Base-by-base conservation (phyloP, 2,329 filamentous ascomycete species). In the Fusarium nurragi region DNA sequence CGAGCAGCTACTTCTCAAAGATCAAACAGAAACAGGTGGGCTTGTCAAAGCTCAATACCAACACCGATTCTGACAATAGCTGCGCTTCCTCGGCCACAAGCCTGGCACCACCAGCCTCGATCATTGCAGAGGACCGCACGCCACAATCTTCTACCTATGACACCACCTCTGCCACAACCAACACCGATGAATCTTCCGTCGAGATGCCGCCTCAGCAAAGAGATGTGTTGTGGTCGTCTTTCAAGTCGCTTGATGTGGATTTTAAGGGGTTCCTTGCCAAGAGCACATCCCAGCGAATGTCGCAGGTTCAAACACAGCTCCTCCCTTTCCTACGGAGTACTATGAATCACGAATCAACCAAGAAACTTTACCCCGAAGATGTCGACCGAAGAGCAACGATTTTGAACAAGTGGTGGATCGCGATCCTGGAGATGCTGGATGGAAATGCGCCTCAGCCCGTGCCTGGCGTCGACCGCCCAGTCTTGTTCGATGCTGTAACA, bases 331-430 rank as follows among this genome's bases (percentile, higher is more conserved):
- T 97, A 39, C 85, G 87, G 55, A 88, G 85, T 48, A 89, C 93
- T 69, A 84, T 86, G 59, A 79, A 84, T 30, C 89, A 94, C 71
- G 79, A 86, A 2, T 92, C 91, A 10, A 90, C 87, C 69, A 79
- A 77, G 58, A 74, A 75, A 16, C 80, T 97, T 41, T 81, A 86
- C n/a, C 83, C 92, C 3, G 92, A 97, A 78, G 92, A 97, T 74
- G 78, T 97, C 40, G 93, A 97, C 71, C 86, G 90, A 32, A 86
- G 94, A 59, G 86, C 90, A 3, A 88, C 88, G 40, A 92, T 96
- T 44, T 79, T 97, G 56, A 92, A 95, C 75, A 94, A 92, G 73
- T 97, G 94, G 94, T 97, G 94, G 94, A 89, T 84, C 39, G 89
- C 87, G 2, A 80, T 97, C 36, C 79, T 97, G 54, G 93, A 95